Conservation (phyloP, 2,329 filamentous ascomycete genomes). For the Colletotrichum melonis region DNA sequence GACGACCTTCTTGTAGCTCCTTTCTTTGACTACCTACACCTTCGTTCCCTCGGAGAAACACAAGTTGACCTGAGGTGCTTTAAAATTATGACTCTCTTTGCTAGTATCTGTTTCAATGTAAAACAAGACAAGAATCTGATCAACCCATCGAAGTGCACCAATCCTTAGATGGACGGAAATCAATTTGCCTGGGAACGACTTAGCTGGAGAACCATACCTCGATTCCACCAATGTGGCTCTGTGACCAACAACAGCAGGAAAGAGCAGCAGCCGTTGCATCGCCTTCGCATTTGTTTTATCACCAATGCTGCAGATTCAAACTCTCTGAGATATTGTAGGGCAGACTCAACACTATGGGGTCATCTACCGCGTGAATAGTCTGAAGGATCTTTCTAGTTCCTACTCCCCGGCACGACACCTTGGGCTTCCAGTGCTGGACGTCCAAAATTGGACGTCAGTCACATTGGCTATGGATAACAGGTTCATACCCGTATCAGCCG, state of each 20-base stretch:
- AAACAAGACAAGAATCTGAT: too few species aligned
- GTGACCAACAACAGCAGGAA: background rate
- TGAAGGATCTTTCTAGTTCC: background rate
- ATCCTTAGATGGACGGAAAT: background rate
- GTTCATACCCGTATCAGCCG: background rate
- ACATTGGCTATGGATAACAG: background rate
- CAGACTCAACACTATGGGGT: background rate
- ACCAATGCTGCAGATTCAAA: background rate
- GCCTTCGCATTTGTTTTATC: background rate
- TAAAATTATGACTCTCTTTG: background rate
- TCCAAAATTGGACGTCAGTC: background rate
- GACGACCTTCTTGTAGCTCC: background rate
- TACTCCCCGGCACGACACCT: background rate
- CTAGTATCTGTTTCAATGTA: background rate
- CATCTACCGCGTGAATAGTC: background rate
- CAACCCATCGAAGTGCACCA: too few species aligned
- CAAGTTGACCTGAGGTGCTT: background rate
- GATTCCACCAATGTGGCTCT: background rate
- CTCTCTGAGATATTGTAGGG: background rate
- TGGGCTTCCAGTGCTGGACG: background rate
- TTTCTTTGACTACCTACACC: background rate
- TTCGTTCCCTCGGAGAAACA: background rate
- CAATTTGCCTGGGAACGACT: background rate
- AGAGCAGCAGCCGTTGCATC: background rate
- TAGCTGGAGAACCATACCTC: background rate